Evolutionary conservation across 257 asterid genomes (phyloP).

Genomic region (Verbena officinalis): DNA sequence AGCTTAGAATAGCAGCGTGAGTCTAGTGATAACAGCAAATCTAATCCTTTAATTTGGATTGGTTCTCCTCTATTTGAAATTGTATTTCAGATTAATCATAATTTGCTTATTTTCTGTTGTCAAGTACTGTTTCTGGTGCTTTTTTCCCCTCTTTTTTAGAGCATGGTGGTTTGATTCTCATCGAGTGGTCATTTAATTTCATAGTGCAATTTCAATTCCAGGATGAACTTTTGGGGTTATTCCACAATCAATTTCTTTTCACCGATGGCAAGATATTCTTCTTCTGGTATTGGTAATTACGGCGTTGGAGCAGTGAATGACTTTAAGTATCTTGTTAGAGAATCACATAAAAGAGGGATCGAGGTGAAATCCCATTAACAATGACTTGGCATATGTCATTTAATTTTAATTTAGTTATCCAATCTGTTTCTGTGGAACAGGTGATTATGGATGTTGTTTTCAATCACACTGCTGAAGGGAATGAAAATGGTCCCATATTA

Average conservation of each 20-base stretch:
- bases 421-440: slow-evolving; percentile 47
- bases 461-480: slow-evolving; percentile 99
- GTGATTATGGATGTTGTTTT: slow-evolving; percentile 98
- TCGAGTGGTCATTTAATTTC: slow-evolving; percentile 20
- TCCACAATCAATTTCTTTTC: slow-evolving; percentile 93
- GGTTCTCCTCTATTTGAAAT: slow-evolving; percentile 7
- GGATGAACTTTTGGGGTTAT: slow-evolving; percentile 99
- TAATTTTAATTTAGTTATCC: slow-evolving; percentile 23
- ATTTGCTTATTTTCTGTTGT: neutral
- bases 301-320: slow-evolving; percentile 82
- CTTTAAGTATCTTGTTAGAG: slow-evolving; percentile 86
- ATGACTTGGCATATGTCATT: slow-evolving; percentile 13
- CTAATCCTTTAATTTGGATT: slow-evolving; percentile 23
- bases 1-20: slow-evolving; percentile 13
- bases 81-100: slow-evolving; percentile 12
- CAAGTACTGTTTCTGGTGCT: slow-evolving; percentile 3
- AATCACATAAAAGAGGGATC: slow-evolving; percentile 93
- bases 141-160: no score
- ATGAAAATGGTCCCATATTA: slow-evolving; percentile 82
- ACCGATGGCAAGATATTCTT: slow-evolving; percentile 94
- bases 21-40: neutral
- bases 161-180: slow-evolving; percentile 19
- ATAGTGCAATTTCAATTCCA: slow-evolving; percentile 32
- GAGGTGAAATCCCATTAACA: slow-evolving; percentile 56
- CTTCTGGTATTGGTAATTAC: slow-evolving; percentile 55